A percentile compares a stretch with the other conserved stretches of the same genome.
Evolutionary conservation across 208 protist species (phyloP).

Genomic region (Leishmania martiniquensis): DNA sequence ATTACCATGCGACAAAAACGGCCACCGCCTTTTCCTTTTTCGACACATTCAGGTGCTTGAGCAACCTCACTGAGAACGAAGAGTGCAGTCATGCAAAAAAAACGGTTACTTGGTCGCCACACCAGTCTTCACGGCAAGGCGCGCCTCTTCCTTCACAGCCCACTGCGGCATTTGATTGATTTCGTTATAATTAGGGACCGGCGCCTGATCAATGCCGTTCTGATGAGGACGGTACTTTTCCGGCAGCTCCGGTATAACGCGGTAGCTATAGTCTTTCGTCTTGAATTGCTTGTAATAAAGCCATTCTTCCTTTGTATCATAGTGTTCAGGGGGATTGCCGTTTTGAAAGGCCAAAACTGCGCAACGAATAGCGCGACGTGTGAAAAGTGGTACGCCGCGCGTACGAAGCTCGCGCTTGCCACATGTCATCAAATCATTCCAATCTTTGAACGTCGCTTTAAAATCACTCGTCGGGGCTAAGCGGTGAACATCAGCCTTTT

Average conservation of each 20-base stretch:
- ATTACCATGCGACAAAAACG: background rate
- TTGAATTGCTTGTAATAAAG: slow-evolving; percentile 93
- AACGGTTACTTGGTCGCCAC: slow-evolving; percentile 4
- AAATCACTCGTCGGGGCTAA: slow-evolving; percentile 87
- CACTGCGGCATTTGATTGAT: slow-evolving; percentile 92
- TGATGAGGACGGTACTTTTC: slow-evolving; percentile 93
- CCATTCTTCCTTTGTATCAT: slow-evolving; percentile 92
- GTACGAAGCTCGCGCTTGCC: slow-evolving; percentile 78
- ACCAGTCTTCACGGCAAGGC: slow-evolving; percentile 39
- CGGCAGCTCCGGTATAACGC: slow-evolving; percentile 88
- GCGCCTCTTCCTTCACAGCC: slow-evolving; percentile 84
- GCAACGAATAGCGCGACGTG: slow-evolving; percentile 66
- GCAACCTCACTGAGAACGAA: background rate
- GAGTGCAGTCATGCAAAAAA: background rate
- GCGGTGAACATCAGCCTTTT: slow-evolving; percentile 83
- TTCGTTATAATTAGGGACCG: slow-evolving; percentile 86
- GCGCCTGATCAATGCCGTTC: slow-evolving; percentile 88
- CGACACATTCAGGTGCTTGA: no score
- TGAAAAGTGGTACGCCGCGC: slow-evolving; percentile 78
- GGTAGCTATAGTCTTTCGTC: slow-evolving; percentile 90
- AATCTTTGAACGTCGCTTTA: slow-evolving; percentile 90
- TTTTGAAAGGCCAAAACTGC: slow-evolving; percentile 88
- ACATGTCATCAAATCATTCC: slow-evolving; percentile 93
- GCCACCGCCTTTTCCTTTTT: slow-evolving; percentile 8
- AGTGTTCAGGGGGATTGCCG: slow-evolving; percentile 85